Percentiles rank a stretch among this genome's conserved stretches.
Conservation (phyloP, 345 rosid genomes). For the Draba incana region DNA sequence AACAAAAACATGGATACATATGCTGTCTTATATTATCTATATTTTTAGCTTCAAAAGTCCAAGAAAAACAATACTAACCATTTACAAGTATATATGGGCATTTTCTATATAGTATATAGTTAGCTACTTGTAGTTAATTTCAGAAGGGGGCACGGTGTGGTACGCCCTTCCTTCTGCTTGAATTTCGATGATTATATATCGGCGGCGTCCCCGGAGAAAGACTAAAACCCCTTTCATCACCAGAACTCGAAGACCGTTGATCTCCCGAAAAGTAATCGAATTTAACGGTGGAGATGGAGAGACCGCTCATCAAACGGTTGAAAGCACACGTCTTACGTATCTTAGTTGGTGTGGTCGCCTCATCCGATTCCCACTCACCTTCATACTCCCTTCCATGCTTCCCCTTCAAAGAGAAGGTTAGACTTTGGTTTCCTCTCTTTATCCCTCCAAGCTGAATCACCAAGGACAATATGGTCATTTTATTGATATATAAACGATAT, state of each 20-base stretch:
- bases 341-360: slow-evolving; percentile 73
- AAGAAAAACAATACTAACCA: slow-evolving; percentile 7
- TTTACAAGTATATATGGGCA: slow-evolving; percentile 16
- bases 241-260: slow-evolving; percentile 56
- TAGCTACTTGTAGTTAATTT: slow-evolving; percentile 22
- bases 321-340: slow-evolving; percentile 56
- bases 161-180: slow-evolving; percentile 76
- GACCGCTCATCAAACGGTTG: slow-evolving; percentile 67
- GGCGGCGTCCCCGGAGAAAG: slow-evolving; percentile 67
- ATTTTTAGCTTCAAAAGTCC: slow-evolving; percentile 5
- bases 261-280: slow-evolving; percentile 40
- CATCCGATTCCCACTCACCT: slow-evolving; percentile 68
- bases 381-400: slow-evolving; percentile 55
- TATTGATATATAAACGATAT: too few relatives aligned
- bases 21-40: not conserved
- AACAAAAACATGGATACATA: not conserved
- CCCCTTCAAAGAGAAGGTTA: slow-evolving; percentile 57
- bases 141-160: slow-evolving; percentile 87
- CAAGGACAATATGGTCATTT: slow-evolving; percentile 13
- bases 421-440: slow-evolving; percentile 62
- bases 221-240: slow-evolving; percentile 57
- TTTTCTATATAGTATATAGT: slow-evolving; percentile 6
- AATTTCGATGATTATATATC: slow-evolving; percentile 62
- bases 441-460: slow-evolving; percentile 69
- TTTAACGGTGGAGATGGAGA: slow-evolving; percentile 48